Base-by-base conservation (phyloP, 345 rosid genomes). In the Punica granatum region DNA sequence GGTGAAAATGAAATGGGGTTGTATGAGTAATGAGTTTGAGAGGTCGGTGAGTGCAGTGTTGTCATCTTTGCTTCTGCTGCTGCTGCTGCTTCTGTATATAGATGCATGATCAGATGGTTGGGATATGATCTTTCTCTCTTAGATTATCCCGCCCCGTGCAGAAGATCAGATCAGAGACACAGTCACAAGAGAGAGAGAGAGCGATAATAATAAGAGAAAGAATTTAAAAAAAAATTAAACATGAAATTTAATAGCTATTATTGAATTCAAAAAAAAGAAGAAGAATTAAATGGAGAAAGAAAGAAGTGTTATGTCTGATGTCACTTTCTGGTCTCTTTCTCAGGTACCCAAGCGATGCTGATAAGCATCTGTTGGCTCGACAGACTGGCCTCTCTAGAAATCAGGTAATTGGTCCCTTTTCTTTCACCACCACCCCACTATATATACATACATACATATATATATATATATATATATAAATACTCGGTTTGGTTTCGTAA, bases 301-400 rank as follows among this genome's bases (percentile, higher is more conserved):
- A n/a, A n/a, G n/a, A n/a, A n/a, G n/a, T n/a, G n/a, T n/a, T n/a
- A n/a, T n/a, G n/a, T n/a, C n/a, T n/a, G n/a, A n/a, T 62, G 16
- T 21, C 48, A 23, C 46, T 64, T 31, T 41, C 37, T 64, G 67
- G 71, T 66, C 63, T 74, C 19, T 77, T 82, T 83, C 81, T 86
- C 98, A 92, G 98, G 94, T 92, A 92, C 71, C 98, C 98, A 83
- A 89, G 98, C 78, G 98, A 92, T 81, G 98, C 96, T 63, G 98
- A 92, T 86, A 92, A 92, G 77, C 98, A 87, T 70, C 88, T 92
- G 78, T 82, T 92, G 78, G 87, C 98, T 74, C 82, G 96, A 70
- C 98, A 92, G 90, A 89, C 98, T 77, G 98, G 94, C 73, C 77
- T 92, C 77, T 92, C 98, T 51, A 86, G 98, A 78, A 92, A 89